Percentiles rank a stretch among this genome's conserved stretches.
These are phyloP conservation scores for Ochetophila trinervis DNA, from an alignment of 306 rosid species.

Conservation along the genomic window DNA sequence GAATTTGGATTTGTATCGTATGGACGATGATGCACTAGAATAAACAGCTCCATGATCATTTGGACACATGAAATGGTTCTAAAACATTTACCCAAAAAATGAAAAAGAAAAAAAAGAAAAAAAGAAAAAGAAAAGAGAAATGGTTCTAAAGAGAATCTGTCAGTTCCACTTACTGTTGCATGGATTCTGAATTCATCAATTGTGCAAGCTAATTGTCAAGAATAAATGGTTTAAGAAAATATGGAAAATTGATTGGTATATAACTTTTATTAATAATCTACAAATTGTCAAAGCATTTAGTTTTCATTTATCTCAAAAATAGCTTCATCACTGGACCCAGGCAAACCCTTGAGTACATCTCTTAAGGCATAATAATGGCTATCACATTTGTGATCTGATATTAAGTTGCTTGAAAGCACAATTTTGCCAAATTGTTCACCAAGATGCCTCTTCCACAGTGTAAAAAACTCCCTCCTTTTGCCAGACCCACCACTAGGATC, in stretches of 20 bases:
- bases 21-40: no score
- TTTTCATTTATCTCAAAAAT: constrained; percentile 33
- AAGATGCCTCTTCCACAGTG: constrained; percentile 69
- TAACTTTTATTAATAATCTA: background rate
- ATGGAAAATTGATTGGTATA: background rate
- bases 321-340: constrained; percentile 52
- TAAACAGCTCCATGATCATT: no score
- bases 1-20: no score
- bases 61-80: no score
- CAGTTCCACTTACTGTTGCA: background rate
- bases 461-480: constrained; percentile 41
- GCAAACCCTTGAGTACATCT: constrained; percentile 82
- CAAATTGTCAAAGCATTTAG: background rate
- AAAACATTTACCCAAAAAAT: no score
- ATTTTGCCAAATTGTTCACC: constrained; percentile 80
- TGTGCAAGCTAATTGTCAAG: background rate
- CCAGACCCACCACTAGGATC: constrained; percentile 20
- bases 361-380: constrained; percentile 81
- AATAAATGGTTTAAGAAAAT: background rate
- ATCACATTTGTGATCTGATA: constrained; percentile 86
- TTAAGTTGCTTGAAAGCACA: constrained; percentile 66
- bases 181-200: background rate
- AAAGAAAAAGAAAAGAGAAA: no score
- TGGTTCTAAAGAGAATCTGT: background rate
- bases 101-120: no score